Evolutionary conservation across 192 early-diverging fungal species (phyloP), one percentile per base, ranked within the genome.

Genomic region (Umbelopsis ramanniana): DNA sequence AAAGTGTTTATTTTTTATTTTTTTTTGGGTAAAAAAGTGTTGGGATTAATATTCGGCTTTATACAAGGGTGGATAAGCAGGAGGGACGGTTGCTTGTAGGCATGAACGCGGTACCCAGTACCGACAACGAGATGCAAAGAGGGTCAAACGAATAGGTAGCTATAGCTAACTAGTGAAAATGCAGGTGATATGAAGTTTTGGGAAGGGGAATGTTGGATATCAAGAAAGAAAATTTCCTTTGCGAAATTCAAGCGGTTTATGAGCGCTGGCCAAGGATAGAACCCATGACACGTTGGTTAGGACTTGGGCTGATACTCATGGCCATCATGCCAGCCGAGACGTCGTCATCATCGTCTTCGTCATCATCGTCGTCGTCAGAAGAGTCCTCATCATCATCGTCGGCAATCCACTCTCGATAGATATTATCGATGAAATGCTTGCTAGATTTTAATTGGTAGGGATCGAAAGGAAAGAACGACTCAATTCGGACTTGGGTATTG

Each of bases 381-480:
- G 80, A 81, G 6, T 87, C 84, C 19, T 81, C 81, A 17, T 81
- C 81, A n/a, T 90, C 90, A 1, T 88, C 89, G 12, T 85, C 84
- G 10, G 84, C 82, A 52, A 86, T 80, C 97, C 97, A 98, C 71
- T 92, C 91, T 50, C 88, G 83, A 82, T 96, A 98, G 17, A 93
- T 83, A 22, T 57, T 67, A 26, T 92, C 84, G 48, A 97, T 86
- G 53, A 86, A 94, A 5, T 75, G 67, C n/a, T 85, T 82, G 48
- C 90, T 93, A 66, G 84, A 80, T 48, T 90, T 88, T 3, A 98
- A 84, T 15, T 88, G 80, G 71, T 93, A 91, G 8, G 97, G 97
- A 75, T 98, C 97, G 66, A 96, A 98, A 47, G 97, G 97, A 79
- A 98, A 98, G 73, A 97, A 96, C 1, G 92, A 78, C 22, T 91